Percentiles rank a stretch among this genome's conserved stretches.
Evolutionary conservation across 2,329 filamentous ascomycete species (phyloP).

Genomic region (Diaporthe batatas): DNA sequence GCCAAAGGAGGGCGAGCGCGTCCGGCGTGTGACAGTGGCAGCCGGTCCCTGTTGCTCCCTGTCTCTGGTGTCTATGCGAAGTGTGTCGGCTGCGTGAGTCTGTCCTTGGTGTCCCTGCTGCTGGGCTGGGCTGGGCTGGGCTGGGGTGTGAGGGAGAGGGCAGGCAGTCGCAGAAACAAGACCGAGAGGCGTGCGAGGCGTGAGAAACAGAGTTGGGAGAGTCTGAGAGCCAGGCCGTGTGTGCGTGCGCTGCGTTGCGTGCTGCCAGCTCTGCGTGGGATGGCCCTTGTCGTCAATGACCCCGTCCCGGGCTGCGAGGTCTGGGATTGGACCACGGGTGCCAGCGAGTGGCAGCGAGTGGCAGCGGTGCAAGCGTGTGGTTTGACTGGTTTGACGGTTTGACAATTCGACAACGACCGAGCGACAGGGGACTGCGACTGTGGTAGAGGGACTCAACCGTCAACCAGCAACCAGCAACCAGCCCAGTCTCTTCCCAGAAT

Average conservation of each 20-base stretch:
- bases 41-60: background rate
- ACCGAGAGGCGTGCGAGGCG: too few relatives aligned
- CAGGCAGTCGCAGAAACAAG: background rate
- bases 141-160: background rate
- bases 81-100: too few relatives aligned
- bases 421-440: too few relatives aligned
- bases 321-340: slow-evolving; percentile 8
- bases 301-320: slow-evolving; percentile 1
- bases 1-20: slow-evolving; percentile 26
- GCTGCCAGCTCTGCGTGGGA: background rate
- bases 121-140: too few relatives aligned
- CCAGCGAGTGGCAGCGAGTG: background rate
- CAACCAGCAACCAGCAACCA: too few relatives aligned
- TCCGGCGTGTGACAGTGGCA: background rate
- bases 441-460: too few relatives aligned
- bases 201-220: too few relatives aligned
- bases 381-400: background rate
- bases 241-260: background rate
- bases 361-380: too few relatives aligned
- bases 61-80: background rate
- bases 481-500: too few relatives aligned
- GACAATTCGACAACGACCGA: slow-evolving; percentile 14
- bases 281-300: slow-evolving; percentile 26
- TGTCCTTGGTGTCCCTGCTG: too few relatives aligned
- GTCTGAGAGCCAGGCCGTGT: background rate